A percentile compares a stretch with the other conserved stretches of the same genome.
Conservation (phyloP, 2,329 filamentous ascomycete species). For the Colletotrichum magnum region DNA sequence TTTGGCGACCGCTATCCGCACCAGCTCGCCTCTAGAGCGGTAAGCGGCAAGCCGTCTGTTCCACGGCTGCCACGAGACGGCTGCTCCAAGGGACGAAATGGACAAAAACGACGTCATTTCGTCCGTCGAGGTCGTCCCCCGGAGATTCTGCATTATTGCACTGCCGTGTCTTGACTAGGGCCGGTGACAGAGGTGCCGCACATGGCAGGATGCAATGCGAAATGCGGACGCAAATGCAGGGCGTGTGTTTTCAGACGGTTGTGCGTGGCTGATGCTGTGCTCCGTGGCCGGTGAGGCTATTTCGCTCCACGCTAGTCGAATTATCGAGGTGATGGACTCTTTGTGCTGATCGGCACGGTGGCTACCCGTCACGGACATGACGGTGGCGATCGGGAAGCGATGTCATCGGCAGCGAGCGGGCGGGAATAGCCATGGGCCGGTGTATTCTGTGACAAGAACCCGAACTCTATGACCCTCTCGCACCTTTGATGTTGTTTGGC, state of each 20-base stretch:
- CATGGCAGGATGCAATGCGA: conserved; percentile 22
- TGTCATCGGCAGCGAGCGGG: conserved; percentile 30
- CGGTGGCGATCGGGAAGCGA: conserved; percentile 26
- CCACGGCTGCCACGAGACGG: no score
- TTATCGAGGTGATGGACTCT: conserved; percentile 4
- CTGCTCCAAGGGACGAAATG: no score
- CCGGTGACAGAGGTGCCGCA: conserved; percentile 8
- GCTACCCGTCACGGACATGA: conserved; percentile 20
- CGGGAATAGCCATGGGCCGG: conserved; percentile 29
- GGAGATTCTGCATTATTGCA: background rate
- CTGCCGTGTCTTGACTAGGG: conserved; percentile 23
- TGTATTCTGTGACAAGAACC: conserved; percentile 21
- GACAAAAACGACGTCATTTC: conserved; percentile 31
- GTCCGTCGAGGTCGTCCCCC: background rate
- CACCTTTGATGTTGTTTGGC: background rate
- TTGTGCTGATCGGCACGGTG: conserved; percentile 17
- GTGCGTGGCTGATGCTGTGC: conserved; percentile 8
- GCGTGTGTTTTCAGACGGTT: conserved; percentile 17
- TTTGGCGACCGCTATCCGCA: background rate
- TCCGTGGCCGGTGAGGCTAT: conserved; percentile 21
- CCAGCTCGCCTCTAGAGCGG: background rate
- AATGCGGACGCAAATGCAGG: conserved; percentile 9
- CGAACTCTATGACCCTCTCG: conserved; percentile 21
- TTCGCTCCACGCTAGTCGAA: background rate
- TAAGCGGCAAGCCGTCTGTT: background rate